These are phyloP conservation scores for Umbellularia californica DNA, from an alignment of 164 flowering plant species.

Conservation along the genomic window DNA sequence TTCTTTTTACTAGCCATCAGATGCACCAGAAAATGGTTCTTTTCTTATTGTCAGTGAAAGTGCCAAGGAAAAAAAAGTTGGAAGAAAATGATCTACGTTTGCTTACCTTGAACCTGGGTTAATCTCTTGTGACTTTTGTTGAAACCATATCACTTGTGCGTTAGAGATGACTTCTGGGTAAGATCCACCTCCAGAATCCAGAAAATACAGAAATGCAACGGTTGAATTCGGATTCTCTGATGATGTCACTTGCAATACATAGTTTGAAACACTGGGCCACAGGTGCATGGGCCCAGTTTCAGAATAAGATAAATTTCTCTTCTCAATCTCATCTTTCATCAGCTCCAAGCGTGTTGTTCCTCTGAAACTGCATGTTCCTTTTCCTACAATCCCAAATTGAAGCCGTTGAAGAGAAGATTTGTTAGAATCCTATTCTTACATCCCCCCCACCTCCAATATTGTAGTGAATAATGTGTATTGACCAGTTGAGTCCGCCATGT, in stretches of 20 bases:
- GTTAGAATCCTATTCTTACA: no score
- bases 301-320: slow-evolving; percentile 43
- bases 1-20: no score
- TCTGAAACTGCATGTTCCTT: slow-evolving; percentile 48
- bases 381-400: slow-evolving; percentile 24
- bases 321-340: slow-evolving; percentile 50
- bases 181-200: slow-evolving; percentile 94
- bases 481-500: no score
- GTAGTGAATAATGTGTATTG: no score
- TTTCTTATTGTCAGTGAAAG: no score
- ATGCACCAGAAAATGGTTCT: no score
- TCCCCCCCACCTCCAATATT: not conserved
- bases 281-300: slow-evolving; percentile 59
- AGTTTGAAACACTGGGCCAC: slow-evolving; percentile 91
- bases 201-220: slow-evolving; percentile 56
- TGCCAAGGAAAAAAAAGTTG: no score
- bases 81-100: no score
- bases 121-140: slow-evolving; percentile 40
- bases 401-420: not conserved
- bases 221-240: slow-evolving; percentile 29
- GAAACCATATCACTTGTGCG: slow-evolving; percentile 81
- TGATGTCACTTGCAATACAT: slow-evolving; percentile 56
- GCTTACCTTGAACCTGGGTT: slow-evolving; percentile 60
- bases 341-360: slow-evolving; percentile 65
- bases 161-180: slow-evolving; percentile 81